phyloP scores from a whole-genome alignment of 306 rosid species.

The Rosa persica region DNA sequence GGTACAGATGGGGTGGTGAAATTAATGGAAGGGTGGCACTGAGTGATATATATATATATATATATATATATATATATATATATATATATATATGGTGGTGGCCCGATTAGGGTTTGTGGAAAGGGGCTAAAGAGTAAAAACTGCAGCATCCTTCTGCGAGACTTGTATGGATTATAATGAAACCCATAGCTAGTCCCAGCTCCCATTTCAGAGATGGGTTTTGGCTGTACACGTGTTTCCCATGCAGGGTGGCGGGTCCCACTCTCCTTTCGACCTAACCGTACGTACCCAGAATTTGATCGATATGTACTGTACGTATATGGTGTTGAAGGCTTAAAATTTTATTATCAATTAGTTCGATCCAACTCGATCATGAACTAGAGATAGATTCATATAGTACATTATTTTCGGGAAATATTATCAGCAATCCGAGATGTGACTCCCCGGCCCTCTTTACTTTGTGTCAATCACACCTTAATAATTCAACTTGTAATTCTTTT shows the following conservation, averaged over 20 bases:
- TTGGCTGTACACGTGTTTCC: background rate
- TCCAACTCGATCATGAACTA: too few relatives aligned
- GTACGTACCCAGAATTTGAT: background rate
- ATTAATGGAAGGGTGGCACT: constrained; percentile 49
- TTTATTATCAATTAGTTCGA: too few relatives aligned
- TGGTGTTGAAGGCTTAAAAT: too few relatives aligned
- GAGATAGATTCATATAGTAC: too few relatives aligned
- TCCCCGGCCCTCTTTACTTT: too few relatives aligned
- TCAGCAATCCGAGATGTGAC: too few relatives aligned
- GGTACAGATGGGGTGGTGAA: constrained; percentile 48
- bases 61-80: too few relatives aligned
- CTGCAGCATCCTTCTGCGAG: constrained; percentile 41
- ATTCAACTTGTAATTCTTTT: too few relatives aligned
- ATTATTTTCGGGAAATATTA: too few relatives aligned
- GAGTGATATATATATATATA: background rate
- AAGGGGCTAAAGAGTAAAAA: constrained; percentile 54
- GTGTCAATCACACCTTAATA: too few relatives aligned
- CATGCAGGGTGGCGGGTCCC: constrained; percentile 42
- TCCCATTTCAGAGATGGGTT: background rate
- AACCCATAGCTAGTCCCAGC: background rate
- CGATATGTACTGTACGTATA: too few relatives aligned
- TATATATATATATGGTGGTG: constrained; percentile 25
- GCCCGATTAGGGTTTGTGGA: constrained; percentile 53
- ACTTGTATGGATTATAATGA: constrained; percentile 55
- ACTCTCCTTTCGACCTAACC: background rate